Evolutionary conservation across 208 protist genomes (phyloP).

Genomic region (Trypanosoma melophagium): DNA sequence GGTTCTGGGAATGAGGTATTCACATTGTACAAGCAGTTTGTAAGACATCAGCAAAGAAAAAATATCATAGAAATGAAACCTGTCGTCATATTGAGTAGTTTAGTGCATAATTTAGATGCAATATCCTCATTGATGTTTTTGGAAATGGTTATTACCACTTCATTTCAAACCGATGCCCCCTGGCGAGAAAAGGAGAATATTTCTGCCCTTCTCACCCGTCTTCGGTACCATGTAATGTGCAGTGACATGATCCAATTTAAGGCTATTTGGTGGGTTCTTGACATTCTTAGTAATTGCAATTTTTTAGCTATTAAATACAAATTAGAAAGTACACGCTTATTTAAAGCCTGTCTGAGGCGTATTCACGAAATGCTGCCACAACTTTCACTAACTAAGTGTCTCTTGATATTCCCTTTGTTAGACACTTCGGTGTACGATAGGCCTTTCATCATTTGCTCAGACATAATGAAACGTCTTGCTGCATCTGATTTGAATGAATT

Average conservation of each 20-base stretch:
- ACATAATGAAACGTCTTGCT: slow-evolving; percentile 39
- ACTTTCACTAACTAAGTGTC: slow-evolving; percentile 36
- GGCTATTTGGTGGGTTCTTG: slow-evolving; percentile 46
- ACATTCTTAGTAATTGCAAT: slow-evolving; percentile 24
- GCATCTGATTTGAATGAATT: slow-evolving; percentile 17
- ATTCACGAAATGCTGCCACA: slow-evolving; percentile 48
- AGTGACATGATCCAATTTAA: slow-evolving; percentile 34
- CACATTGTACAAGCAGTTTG: slow-evolving; percentile 23
- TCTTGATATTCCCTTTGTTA: slow-evolving; percentile 31
- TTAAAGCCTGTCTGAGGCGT: slow-evolving; percentile 43
- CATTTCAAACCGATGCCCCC: slow-evolving; percentile 5
- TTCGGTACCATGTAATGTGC: slow-evolving; percentile 24
- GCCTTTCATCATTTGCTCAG: slow-evolving; percentile 54
- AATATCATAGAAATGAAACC: not conserved
- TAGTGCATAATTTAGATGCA: slow-evolving; percentile 10
- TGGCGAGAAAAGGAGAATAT: slow-evolving; percentile 9
- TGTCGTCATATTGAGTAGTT: slow-evolving; percentile 8
- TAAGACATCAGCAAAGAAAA: slow-evolving; percentile 4
- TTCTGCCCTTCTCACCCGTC: slow-evolving; percentile 15
- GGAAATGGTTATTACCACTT: slow-evolving; percentile 25
- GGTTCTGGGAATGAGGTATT: slow-evolving; percentile 18
- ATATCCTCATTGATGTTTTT: slow-evolving; percentile 28
- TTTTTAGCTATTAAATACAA: slow-evolving; percentile 2
- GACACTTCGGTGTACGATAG: slow-evolving; percentile 27
- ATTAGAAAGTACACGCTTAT: slow-evolving; percentile 34